phyloP scores from a whole-genome alignment of 306 rosid species.

The Elaeagnus macrophylla region DNA sequence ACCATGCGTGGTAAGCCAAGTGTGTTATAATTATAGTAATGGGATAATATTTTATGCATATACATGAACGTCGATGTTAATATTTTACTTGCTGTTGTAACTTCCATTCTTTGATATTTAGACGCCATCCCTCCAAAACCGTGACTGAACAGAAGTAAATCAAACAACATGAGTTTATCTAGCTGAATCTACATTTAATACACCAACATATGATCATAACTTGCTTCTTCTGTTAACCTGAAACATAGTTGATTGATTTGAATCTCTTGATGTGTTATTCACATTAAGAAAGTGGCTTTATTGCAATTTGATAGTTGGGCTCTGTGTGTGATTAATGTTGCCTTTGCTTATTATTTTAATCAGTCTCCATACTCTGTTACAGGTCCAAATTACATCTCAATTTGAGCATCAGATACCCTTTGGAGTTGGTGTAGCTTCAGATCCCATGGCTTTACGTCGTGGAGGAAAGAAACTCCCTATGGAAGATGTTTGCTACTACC shows the following conservation, averaged over 20 bases:
- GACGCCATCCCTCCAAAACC: too few relatives aligned
- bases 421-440: conserved; percentile 88
- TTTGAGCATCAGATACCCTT: conserved; percentile 52
- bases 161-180: too few relatives aligned
- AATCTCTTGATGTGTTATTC: conserved; percentile 11
- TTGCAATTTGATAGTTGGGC: conserved; percentile 13
- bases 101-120: too few relatives aligned
- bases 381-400: conserved; percentile 69
- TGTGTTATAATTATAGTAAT: too few relatives aligned
- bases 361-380: conserved; percentile 20
- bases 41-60: too few relatives aligned
- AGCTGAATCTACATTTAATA: too few relatives aligned
- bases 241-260: conserved; percentile 1
- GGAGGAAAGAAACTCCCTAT: conserved; percentile 86
- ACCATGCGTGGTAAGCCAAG: too few relatives aligned
- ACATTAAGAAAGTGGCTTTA: conserved; percentile 9
- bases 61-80: too few relatives aligned
- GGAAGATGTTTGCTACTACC: conserved; percentile 91
- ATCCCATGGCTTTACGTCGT: conserved; percentile 93
- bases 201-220: too few relatives aligned
- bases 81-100: too few relatives aligned
- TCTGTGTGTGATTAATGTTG: conserved; percentile 13
- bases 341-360: conserved; percentile 6
- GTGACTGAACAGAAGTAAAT: too few relatives aligned
- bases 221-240: neutral